Evolutionary conservation across 2,329 filamentous ascomycete species (phyloP), one percentile per base, ranked within the genome.

Genomic region (Arthrobotrys sinensis): DNA sequence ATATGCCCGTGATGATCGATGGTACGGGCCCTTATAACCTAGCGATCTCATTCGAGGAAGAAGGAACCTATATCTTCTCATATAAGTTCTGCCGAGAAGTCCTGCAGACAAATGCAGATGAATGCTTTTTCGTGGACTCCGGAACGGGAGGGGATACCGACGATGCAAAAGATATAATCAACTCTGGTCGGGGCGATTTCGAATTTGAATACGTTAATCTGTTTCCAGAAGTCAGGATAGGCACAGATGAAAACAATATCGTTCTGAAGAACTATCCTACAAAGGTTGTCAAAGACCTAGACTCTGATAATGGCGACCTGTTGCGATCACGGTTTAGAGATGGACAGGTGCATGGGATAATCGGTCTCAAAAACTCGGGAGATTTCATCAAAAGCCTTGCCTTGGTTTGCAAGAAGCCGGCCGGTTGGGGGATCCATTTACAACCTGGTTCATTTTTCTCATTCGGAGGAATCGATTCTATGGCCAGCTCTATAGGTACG

Each of bases 31-130:
- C 32, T 11, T 68, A 50, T 34, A 78, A 67, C 24, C 19, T 78
- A 3, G 75, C 67, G 0, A 53, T 78, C 16, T 40, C 67, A 12
- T 43, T 72, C 21, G 67, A 57, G 8, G 67, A 68, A 32, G 53
- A 67, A 34, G 34, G 19, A 7, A 72, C 75, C 0, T 78, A 72
- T 43, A 40, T 78, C 11, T 78, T 78, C 28, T 78, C 75, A 1
- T 8, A 16, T 7, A 24, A 24, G 12, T 70, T 72, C 46, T 78
- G 75, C 40, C 14, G 4, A 1, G 21, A 66, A 11, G n/a, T 71
- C 24, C 21, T n/a, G 12, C 21, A 12, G 3, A 21, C 12, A 3
- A 16, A 40, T 1, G 10, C 21, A 3, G 12, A 65, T 2, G 28
- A 8, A 4, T 64, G 60, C 43, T 48, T 24, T 21, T 19, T 21